phyloP scores from a whole-genome alignment of 176 grass and related monocot genomes.

The Bromus sterilis region DNA sequence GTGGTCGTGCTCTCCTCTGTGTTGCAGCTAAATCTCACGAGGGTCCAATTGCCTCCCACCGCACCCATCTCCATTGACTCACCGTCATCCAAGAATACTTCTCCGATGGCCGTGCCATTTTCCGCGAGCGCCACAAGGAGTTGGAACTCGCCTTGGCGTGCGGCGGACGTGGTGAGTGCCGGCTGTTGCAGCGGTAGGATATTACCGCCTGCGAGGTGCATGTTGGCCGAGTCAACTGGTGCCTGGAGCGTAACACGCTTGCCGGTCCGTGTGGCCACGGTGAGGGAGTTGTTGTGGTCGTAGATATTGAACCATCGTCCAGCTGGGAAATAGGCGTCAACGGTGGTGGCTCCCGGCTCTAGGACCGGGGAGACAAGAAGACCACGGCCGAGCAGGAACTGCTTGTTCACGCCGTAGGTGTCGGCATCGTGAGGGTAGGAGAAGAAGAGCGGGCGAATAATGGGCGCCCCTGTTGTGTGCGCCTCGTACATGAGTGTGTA shows the following conservation, averaged over 20 bases:
- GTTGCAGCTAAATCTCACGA: constrained; percentile 36
- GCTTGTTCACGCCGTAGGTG: constrained; percentile 48
- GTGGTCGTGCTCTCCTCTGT: constrained; percentile 4
- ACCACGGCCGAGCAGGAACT: constrained; percentile 57
- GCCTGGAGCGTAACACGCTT: constrained; percentile 35
- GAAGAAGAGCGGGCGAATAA: constrained; percentile 84
- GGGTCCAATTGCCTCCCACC: constrained; percentile 28
- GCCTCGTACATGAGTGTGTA: constrained; percentile 90
- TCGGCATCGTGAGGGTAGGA: constrained; percentile 47
- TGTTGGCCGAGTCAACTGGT: constrained; percentile 48
- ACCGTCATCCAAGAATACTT: constrained; percentile 72
- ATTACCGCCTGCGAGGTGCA: constrained; percentile 51
- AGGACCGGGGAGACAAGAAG: constrained; percentile 77
- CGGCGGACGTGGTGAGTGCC: constrained; percentile 33
- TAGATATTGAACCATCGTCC: constrained; percentile 74
- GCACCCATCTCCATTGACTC: constrained; percentile 62
- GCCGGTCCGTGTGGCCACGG: constrained; percentile 2
- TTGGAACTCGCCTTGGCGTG: constrained; percentile 39
- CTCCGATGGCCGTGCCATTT: constrained; percentile 27
- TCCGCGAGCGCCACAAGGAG: constrained; percentile 50
- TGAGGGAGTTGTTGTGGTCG: constrained; percentile 38
- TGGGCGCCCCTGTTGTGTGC: constrained; percentile 57
- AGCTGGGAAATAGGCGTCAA: constrained; percentile 63
- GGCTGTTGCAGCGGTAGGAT: constrained; percentile 49
- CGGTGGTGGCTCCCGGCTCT: not conserved